Evolutionary conservation across 805 yeast genomes (phyloP).

Genomic region (Candida chauliodis): DNA sequence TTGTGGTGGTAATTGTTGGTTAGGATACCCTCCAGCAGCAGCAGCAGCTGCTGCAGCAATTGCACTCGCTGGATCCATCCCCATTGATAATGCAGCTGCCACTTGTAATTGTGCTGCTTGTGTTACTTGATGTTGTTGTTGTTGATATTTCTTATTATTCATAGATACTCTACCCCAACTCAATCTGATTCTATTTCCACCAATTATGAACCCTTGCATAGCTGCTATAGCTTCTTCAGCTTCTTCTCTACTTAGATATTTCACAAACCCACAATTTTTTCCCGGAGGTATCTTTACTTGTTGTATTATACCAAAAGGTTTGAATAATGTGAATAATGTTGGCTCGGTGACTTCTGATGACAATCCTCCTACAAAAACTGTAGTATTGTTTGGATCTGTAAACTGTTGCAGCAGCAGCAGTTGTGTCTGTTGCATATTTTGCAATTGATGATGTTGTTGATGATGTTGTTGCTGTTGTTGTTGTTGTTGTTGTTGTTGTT

Average conservation of each 20-base stretch:
- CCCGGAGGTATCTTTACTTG: slow-evolving; percentile 77
- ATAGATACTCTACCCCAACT: slow-evolving; percentile 75
- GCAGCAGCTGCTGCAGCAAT: slow-evolving; percentile 18
- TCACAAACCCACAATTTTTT: slow-evolving; percentile 86
- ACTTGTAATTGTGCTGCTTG: slow-evolving; percentile 27
- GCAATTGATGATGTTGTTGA: background rate
- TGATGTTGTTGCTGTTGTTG: slow-evolving; percentile 1
- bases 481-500: background rate
- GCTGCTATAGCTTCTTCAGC: slow-evolving; percentile 83
- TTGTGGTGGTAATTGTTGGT: slow-evolving; percentile 11
- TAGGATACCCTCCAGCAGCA: slow-evolving; percentile 14
- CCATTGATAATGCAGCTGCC: slow-evolving; percentile 37
- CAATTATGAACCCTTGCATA: slow-evolving; percentile 89
- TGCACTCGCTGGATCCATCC: slow-evolving; percentile 31
- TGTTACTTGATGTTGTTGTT: slow-evolving; percentile 12
- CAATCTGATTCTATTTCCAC: slow-evolving; percentile 75
- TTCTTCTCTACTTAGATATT: slow-evolving; percentile 68
- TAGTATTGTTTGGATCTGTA: slow-evolving; percentile 62
- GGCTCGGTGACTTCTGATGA: slow-evolving; percentile 62
- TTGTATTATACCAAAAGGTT: slow-evolving; percentile 68
- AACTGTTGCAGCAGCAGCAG: slow-evolving; percentile 22
- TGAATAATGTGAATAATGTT: slow-evolving; percentile 57
- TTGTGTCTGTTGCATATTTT: slow-evolving; percentile 1
- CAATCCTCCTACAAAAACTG: slow-evolving; percentile 76
- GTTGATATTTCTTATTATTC: slow-evolving; percentile 31